Conservation (phyloP, 768 basidiomycete genomes). For the Rhodotorula taiwanensis region DNA sequence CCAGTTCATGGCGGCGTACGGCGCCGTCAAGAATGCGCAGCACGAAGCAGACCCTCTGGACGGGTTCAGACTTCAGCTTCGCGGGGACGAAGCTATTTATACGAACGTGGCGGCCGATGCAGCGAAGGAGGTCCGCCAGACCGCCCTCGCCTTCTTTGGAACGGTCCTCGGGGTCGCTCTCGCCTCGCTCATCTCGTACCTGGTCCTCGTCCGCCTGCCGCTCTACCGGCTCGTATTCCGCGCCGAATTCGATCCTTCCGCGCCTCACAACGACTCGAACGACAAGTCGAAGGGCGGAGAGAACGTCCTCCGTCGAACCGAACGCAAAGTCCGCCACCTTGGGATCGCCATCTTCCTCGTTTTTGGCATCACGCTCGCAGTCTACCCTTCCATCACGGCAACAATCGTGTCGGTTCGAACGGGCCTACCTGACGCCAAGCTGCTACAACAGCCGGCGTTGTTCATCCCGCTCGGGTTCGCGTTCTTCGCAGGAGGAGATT, state of each 20-base stretch:
- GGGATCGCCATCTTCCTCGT: slow-evolving; percentile 44
- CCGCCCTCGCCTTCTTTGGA: slow-evolving; percentile 41
- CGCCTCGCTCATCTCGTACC: slow-evolving; percentile 26
- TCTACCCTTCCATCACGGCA: slow-evolving; percentile 43
- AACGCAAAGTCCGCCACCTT: slow-evolving; percentile 42
- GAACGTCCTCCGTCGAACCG: slow-evolving; percentile 9
- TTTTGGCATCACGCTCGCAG: slow-evolving; percentile 43
- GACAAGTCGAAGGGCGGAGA: too few species aligned
- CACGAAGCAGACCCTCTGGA: neutral
- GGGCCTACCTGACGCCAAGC: slow-evolving; percentile 9
- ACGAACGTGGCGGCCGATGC: neutral
- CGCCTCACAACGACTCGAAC: neutral
- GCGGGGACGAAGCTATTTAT: too few species aligned
- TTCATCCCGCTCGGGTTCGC: slow-evolving; percentile 40
- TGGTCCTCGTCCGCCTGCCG: slow-evolving; percentile 31
- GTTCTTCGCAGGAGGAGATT: slow-evolving; percentile 39
- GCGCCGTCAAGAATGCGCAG: slow-evolving; percentile 14
- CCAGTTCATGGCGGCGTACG: slow-evolving; percentile 36
- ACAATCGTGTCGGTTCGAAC: slow-evolving; percentile 30
- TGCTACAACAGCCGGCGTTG: slow-evolving; percentile 9
- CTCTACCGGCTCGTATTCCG: slow-evolving; percentile 36
- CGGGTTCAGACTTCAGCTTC: neutral
- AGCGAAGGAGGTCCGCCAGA: slow-evolving; percentile 21
- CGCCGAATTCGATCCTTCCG: slow-evolving; percentile 13
- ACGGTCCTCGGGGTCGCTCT: slow-evolving; percentile 36